Conservation (phyloP, 257 asterid genomes). For the Sherardia arvensis region DNA sequence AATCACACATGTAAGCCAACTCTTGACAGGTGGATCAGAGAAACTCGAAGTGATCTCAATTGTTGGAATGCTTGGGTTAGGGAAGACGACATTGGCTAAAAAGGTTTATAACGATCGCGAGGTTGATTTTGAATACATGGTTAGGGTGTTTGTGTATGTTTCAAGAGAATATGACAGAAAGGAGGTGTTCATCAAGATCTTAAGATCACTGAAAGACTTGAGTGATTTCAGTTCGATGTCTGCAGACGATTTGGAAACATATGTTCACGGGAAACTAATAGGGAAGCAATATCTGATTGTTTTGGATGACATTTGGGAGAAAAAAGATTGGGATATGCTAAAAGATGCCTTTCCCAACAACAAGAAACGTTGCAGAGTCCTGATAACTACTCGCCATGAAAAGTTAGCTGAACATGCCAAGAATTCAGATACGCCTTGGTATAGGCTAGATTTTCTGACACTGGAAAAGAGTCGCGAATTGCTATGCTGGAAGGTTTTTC, state of each 20-base stretch:
- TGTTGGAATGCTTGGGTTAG: conserved; percentile 26
- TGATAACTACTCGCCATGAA: conserved; percentile 15
- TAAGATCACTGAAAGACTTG: not conserved
- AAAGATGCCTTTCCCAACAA: conserved; percentile 17
- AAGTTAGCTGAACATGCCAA: conserved; percentile 8
- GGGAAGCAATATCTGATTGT: conserved; percentile 8
- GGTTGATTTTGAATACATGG: conserved; percentile 13
- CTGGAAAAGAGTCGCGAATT: conserved; percentile 14
- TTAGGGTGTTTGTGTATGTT: conserved; percentile 18
- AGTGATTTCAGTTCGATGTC: not conserved
- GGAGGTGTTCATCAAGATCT: conserved; percentile 19
- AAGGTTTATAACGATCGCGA: conserved; percentile 14
- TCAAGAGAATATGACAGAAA: conserved; percentile 15
- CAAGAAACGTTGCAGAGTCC: conserved; percentile 9
- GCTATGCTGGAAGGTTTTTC: conserved; percentile 9
- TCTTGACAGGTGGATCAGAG: conserved; percentile 6
- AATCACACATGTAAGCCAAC: conserved; percentile 8
- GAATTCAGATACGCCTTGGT: not conserved
- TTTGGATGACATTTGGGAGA: conserved; percentile 19
- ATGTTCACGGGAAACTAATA: not conserved
- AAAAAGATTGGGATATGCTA: conserved; percentile 4
- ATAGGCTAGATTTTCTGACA: conserved; percentile 10
- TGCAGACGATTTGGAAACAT: not conserved
- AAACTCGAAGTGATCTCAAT: conserved; percentile 17
- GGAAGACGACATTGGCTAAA: conserved; percentile 29